A percentile compares a stretch with the other conserved stretches of the same genome.
Conservation (phyloP, 2,329 filamentous ascomycete genomes). For the Fonsecaea monophora region DNA sequence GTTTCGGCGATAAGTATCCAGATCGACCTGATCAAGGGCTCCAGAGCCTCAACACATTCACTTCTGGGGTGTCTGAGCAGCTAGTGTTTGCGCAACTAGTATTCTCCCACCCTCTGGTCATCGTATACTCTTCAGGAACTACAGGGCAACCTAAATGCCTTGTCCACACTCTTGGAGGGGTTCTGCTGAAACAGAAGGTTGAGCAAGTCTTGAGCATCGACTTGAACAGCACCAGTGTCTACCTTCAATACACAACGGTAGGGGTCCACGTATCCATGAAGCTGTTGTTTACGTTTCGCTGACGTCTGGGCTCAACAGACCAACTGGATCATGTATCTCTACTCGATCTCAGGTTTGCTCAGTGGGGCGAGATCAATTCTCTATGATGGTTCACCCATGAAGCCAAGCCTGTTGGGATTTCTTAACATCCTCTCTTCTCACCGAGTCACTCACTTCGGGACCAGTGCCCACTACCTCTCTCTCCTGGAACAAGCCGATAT, state of each 20-base stretch:
- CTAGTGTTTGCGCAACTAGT: slow-evolving; percentile 58
- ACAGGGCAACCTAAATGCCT: slow-evolving; percentile 85
- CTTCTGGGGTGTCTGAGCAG: slow-evolving; percentile 31
- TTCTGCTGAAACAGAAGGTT: slow-evolving; percentile 21
- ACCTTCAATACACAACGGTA: slow-evolving; percentile 69
- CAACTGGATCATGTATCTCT: slow-evolving; percentile 80
- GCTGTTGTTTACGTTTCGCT: slow-evolving; percentile 53
- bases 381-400: slow-evolving; percentile 82
- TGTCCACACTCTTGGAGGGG: slow-evolving; percentile 66
- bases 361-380: slow-evolving; percentile 67
- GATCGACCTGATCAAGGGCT: neutral
- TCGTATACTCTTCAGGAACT: slow-evolving; percentile 79
- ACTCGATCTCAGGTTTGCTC: slow-evolving; percentile 63
- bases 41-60: neutral
- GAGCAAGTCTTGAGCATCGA: slow-evolving; percentile 23
- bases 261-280: slow-evolving; percentile 68
- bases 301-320: slow-evolving; percentile 39
- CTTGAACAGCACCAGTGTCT: slow-evolving; percentile 63
- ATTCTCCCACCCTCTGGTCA: slow-evolving; percentile 76
- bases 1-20: too few relatives aligned
- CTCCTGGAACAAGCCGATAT: slow-evolving; percentile 71
- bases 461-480: slow-evolving; percentile 75
- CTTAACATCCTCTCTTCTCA: slow-evolving; percentile 68
- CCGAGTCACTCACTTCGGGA: slow-evolving; percentile 41
- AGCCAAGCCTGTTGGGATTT: slow-evolving; percentile 70